A percentile compares a stretch with the other conserved stretches of the same genome.
phyloP scores from a whole-genome alignment of 2,329 filamentous ascomycete species.

The Cladophialophora chaetospira region DNA sequence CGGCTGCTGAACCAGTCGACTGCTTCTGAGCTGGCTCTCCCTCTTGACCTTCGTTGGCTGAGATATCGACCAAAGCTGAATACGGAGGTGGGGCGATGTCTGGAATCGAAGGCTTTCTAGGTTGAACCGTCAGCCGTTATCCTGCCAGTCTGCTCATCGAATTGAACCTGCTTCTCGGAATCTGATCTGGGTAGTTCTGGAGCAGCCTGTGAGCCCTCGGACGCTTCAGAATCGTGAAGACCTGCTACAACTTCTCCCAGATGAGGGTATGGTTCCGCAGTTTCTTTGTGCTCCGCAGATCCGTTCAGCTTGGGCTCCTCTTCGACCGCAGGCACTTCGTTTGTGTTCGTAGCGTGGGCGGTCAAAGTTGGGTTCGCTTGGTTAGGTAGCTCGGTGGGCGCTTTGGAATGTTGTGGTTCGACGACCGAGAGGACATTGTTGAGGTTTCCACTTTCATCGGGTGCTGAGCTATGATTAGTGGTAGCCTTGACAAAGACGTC shows the following conservation, averaged over 20 bases:
- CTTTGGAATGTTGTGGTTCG: slow-evolving; percentile 10
- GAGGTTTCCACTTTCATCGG: slow-evolving; percentile 55
- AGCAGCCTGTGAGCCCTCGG: not conserved
- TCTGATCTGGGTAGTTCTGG: not conserved
- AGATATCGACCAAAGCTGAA: slow-evolving; percentile 1
- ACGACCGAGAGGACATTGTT: slow-evolving; percentile 53
- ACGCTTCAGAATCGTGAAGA: not conserved
- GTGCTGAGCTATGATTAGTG: slow-evolving; percentile 40
- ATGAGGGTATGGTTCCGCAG: not conserved
- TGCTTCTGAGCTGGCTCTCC: not conserved
- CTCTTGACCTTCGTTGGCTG: not conserved
- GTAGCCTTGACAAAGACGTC: not conserved
- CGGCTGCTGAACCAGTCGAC: not conserved
- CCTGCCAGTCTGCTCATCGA: not conserved
- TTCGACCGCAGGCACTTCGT: slow-evolving; percentile 1
- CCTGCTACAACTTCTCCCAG: not conserved
- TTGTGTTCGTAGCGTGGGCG: not conserved
- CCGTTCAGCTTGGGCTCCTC: not conserved
- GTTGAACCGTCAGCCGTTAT: not conserved
- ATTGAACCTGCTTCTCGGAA: not conserved
- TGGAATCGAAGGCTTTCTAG: slow-evolving; percentile 22
- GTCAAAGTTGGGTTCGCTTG: not conserved
- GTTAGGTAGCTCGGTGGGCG: not conserved
- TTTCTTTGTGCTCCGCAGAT: not conserved
- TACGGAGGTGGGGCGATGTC: slow-evolving; percentile 29